These are phyloP conservation scores for Vigna hirtella DNA, from an alignment of 306 rosid species.

Conservation along the genomic window DNA sequence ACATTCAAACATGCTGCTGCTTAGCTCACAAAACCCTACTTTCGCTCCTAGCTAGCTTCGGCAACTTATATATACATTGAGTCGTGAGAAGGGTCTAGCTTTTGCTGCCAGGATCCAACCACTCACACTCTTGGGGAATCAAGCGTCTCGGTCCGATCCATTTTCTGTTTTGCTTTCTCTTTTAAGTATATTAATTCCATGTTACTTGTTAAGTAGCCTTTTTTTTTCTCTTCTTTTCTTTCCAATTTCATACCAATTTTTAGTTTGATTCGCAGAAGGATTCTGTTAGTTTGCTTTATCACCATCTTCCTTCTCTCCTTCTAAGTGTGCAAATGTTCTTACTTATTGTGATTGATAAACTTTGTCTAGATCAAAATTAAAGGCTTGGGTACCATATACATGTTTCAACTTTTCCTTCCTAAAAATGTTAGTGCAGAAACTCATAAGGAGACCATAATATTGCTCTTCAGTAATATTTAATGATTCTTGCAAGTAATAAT, in stretches of 20 bases:
- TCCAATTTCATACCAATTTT: slow-evolving; percentile 32
- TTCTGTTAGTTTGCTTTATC: slow-evolving; percentile 36
- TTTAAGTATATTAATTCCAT: slow-evolving; percentile 44
- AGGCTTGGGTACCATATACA: neutral
- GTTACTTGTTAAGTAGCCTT: slow-evolving; percentile 19
- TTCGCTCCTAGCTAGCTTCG: slow-evolving; percentile 31
- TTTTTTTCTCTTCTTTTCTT: neutral
- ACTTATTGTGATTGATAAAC: slow-evolving; percentile 37
- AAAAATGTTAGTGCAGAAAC: slow-evolving; percentile 22
- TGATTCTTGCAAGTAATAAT: slow-evolving; percentile 19
- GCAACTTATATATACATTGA: slow-evolving; percentile 23
- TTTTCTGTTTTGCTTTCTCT: slow-evolving; percentile 54
- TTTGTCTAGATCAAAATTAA: slow-evolving; percentile 25
- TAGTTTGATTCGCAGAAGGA: slow-evolving; percentile 38
- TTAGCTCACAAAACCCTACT: slow-evolving; percentile 59
- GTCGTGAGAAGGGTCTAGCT: slow-evolving; percentile 47
- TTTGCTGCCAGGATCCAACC: slow-evolving; percentile 53
- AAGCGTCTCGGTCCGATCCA: slow-evolving; percentile 97
- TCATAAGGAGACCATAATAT: slow-evolving; percentile 9
- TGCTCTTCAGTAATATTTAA: slow-evolving; percentile 12
- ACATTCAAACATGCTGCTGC: slow-evolving; percentile 26
- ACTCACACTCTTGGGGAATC: slow-evolving; percentile 79
- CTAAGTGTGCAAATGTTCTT: slow-evolving; percentile 33
- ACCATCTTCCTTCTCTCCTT: neutral
- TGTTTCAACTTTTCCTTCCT: slow-evolving; percentile 18